Base-by-base conservation (phyloP, 345 rosid species). In the Ceriops tagal region DNA sequence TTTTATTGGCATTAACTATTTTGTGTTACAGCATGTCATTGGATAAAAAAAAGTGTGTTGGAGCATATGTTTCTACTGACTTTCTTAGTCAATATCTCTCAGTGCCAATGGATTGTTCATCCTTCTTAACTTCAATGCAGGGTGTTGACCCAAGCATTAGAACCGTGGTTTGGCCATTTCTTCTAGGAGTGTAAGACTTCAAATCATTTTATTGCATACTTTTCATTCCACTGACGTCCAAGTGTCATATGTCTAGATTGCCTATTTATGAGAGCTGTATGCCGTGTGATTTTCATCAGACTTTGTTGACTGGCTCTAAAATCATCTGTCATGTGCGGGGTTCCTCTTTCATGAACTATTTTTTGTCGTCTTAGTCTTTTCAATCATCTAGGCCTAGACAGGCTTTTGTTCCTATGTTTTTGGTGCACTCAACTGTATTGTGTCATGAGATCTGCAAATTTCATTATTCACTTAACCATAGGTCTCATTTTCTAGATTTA, bases 81-180 rank as follows among this genome's bases (percentile, higher is more conserved):
- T 31, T 24, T 64, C 60, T 18, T 51, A 70, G 57, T 7, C 51
- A 35, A 66, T 34, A 57, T 64, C 32, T 77, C 5, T 52, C 11
- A 34, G 24, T 78, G 61, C 67, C 46, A 65, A 1, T 58, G 13
- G 64, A 57, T 65, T 60, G 32, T 60, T 68, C 26, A 47, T 70
- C 70, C 27, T 32, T 66, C 28, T 37, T 32, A 39, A 66, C 62
- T 71, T 32, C 64, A 43, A 57, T 81, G 68, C 81, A 93, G 98
- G 96, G 98, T 71, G 84, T 89, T 68, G 90, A 91, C 83, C 92
- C 96, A 67, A 87, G 89, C 82, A 86, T 93, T 47, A 89, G 97
- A 82, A 86, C 89, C 46, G 88, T 88, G 74, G 98, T 93, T 73
- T 93, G 98, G 98, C 97, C 95, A 15, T 93, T 93, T 77, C 95